Evolutionary conservation across 108 stramenopile genomes (phyloP).

Genomic region (Nannochloropsis granulata): DNA sequence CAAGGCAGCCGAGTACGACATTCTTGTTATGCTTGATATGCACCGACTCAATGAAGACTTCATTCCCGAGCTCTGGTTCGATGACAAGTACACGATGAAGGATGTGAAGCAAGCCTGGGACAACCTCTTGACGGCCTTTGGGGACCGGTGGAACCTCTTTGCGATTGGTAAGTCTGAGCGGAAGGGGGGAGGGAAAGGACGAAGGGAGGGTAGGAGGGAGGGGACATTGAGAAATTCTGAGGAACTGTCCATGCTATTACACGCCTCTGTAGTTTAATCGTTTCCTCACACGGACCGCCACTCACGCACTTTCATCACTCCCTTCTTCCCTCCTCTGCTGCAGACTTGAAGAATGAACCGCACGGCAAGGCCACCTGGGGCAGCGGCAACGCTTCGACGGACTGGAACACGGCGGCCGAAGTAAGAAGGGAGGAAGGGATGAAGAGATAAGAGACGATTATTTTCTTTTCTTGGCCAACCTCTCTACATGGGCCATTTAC

Average conservation of each 20-base stretch:
- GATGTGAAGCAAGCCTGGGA: neutral
- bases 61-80: neutral
- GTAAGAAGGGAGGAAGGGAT: no score
- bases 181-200: no score
- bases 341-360: conserved; percentile 1
- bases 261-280: no score
- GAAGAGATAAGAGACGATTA: no score
- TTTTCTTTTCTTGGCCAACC: no score
- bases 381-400: neutral
- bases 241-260: no score
- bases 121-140: neutral
- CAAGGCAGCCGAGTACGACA: neutral
- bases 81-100: neutral
- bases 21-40: conserved; percentile 6
- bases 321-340: no score
- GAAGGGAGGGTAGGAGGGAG: no score
- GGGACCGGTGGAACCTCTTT: neutral
- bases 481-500: no score
- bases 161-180: neutral
- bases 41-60: neutral
- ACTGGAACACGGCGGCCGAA: neutral
- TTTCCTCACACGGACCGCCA: no score
- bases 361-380: neutral
- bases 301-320: no score
- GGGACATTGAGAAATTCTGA: no score